A percentile compares a stretch with the other conserved stretches of the same genome.
These are phyloP conservation scores for Sporothrix humicola DNA, from an alignment of 2,329 filamentous ascomycete species.

Conservation along the genomic window DNA sequence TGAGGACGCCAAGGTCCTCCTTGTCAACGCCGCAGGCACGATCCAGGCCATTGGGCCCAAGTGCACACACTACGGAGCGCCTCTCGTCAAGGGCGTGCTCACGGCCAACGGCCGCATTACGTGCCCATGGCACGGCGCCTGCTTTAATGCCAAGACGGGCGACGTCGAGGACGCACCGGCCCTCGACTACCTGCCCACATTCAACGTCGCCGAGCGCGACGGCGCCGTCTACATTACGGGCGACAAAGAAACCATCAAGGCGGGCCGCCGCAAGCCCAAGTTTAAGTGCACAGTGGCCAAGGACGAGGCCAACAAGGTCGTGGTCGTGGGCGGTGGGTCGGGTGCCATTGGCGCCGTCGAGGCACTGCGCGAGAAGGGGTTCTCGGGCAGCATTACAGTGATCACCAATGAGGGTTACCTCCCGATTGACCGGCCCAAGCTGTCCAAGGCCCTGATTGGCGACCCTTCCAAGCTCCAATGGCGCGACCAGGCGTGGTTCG, in stretches of 20 bases:
- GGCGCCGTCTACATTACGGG: constrained; percentile 84
- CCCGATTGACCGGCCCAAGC: constrained; percentile 91
- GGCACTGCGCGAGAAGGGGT: constrained; percentile 80
- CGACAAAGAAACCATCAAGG: constrained; percentile 78
- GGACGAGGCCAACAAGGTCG: constrained; percentile 64
- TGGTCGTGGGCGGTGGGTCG: constrained; percentile 89
- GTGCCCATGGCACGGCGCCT: constrained; percentile 97
- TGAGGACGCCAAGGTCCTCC: constrained; percentile 81
- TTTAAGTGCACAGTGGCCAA: constrained; percentile 66
- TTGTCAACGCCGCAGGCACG: constrained; percentile 77
- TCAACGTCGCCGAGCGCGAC: constrained; percentile 79
- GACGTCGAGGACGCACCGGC: constrained; percentile 96
- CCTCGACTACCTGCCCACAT: constrained; percentile 82
- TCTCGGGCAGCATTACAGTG: constrained; percentile 77
- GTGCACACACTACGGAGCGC: constrained; percentile 89
- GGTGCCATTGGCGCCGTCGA: constrained; percentile 83
- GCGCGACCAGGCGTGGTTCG: constrained; percentile 79
- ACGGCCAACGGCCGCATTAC: constrained; percentile 82
- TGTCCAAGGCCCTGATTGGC: constrained; percentile 89
- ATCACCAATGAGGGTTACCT: constrained; percentile 83
- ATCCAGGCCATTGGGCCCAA: constrained; percentile 81
- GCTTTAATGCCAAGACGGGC: constrained; percentile 86
- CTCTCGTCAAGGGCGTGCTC: constrained; percentile 83
- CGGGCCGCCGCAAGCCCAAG: constrained; percentile 73
- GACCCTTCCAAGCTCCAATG: constrained; percentile 79